These are phyloP conservation scores for Colletotrichum truncatum DNA, from an alignment of 2,329 filamentous ascomycete species.

Conservation along the genomic window DNA sequence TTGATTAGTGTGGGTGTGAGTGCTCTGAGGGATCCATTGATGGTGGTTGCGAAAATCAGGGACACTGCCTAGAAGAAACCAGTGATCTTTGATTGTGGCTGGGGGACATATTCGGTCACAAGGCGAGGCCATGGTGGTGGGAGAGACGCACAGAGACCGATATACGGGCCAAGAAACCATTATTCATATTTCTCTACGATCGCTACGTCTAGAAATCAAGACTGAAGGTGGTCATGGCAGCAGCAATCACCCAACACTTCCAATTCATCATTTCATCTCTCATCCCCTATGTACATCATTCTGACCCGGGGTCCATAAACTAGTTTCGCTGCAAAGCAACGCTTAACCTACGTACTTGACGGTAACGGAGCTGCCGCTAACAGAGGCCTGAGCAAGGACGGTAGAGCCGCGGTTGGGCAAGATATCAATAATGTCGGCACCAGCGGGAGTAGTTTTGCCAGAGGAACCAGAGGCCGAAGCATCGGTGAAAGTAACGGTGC, in stretches of 20 bases:
- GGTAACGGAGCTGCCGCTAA: constrained; percentile 25
- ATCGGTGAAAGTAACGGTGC: constrained; percentile 37
- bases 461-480: constrained; percentile 34
- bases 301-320: too few relatives aligned
- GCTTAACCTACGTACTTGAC: constrained; percentile 18
- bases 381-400: constrained; percentile 21
- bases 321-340: not conserved
- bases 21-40: not conserved
- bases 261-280: too few relatives aligned
- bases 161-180: too few relatives aligned
- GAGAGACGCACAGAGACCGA: too few relatives aligned
- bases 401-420: not conserved
- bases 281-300: not conserved
- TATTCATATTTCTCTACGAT: too few relatives aligned
- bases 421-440: constrained; percentile 33
- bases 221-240: too few relatives aligned
- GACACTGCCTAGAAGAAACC: too few relatives aligned
- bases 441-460: constrained; percentile 31
- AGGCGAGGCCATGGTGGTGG: too few relatives aligned
- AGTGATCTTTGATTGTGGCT: too few relatives aligned
- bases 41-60: not conserved
- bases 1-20: constrained; percentile 16
- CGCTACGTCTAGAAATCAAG: too few relatives aligned
- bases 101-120: too few relatives aligned
- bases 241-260: too few relatives aligned